phyloP scores from a whole-genome alignment of 129 eudicot genomes.

The Centrapalus pauciflorus region DNA sequence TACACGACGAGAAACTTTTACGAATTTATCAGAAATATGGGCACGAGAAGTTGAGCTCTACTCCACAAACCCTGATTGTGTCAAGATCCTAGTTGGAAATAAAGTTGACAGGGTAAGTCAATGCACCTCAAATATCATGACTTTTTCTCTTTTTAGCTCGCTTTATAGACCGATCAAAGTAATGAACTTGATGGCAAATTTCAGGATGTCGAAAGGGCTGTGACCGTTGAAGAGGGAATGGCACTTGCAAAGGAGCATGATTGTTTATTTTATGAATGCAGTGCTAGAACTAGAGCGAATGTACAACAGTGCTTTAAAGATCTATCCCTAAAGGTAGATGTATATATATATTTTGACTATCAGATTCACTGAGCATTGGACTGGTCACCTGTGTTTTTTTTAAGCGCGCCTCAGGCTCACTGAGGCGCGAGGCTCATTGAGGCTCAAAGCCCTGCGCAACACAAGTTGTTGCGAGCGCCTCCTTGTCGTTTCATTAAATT shows the following conservation, averaged over 20 bases:
- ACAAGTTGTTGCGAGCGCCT: not conserved
- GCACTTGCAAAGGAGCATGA: constrained; percentile 63
- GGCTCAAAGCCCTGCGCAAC: too few species aligned
- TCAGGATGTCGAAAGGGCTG: constrained; percentile 80
- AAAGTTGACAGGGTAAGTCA: constrained; percentile 87
- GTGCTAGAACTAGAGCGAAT: constrained; percentile 83
- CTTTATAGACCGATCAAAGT: not conserved
- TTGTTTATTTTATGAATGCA: constrained; percentile 72
- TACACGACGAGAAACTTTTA: constrained; percentile 69
- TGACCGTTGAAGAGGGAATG: constrained; percentile 76
- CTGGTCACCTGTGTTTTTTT: too few species aligned
- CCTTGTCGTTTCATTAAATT: not conserved
- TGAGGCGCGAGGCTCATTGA: too few species aligned
- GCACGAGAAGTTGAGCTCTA: constrained; percentile 70
- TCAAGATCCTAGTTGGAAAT: constrained; percentile 79
- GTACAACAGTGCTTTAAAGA: constrained; percentile 81
- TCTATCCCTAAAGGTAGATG: constrained; percentile 67
- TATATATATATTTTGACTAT: not conserved
- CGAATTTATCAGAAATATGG: constrained; percentile 69
- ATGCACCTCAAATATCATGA: not conserved
- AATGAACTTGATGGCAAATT: constrained; percentile 15
- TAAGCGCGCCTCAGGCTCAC: too few species aligned
- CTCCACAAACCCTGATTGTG: constrained; percentile 75
- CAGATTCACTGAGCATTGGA: not conserved
- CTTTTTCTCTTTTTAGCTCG: not conserved